These are phyloP conservation scores for Gracilaria caudata DNA, from an alignment of 23 red algal genomes.

Conservation along the genomic window DNA sequence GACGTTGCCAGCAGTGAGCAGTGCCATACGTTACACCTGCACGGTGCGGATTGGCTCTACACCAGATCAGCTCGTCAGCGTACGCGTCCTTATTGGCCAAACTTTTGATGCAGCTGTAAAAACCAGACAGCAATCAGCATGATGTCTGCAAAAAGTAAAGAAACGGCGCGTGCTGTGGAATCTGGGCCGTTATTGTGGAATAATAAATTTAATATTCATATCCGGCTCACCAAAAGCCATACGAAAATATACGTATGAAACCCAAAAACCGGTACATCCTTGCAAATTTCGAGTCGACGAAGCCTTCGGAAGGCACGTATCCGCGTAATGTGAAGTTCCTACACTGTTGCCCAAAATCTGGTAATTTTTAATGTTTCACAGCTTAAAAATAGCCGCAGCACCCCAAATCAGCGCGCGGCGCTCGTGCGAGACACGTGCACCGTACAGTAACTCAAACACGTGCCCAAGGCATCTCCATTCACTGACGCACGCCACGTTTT, in stretches of 20 bases:
- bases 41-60: neutral
- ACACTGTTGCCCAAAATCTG: too few species aligned
- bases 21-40: neutral
- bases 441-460: too few species aligned
- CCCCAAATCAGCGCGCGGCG: neutral
- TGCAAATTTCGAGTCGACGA: neutral
- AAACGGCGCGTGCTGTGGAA: too few species aligned
- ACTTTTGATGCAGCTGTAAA: neutral
- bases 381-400: neutral
- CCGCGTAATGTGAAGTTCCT: too few species aligned
- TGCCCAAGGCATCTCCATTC: neutral
- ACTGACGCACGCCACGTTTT: slow-evolving; percentile 4
- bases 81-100: too few species aligned
- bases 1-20: too few species aligned
- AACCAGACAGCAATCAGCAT: too few species aligned
- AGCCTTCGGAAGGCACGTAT: too few species aligned
- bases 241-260: neutral
- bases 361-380: too few species aligned
- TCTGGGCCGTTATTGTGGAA: neutral
- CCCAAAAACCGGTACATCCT: neutral
- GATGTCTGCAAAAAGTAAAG: too few species aligned
- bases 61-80: too few species aligned
- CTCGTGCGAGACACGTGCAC: neutral
- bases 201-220: too few species aligned
- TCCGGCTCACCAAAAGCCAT: neutral